These are phyloP conservation scores for Plenodomus tracheiphilus DNA, from an alignment of 2,329 filamentous ascomycete genomes.

Conservation along the genomic window DNA sequence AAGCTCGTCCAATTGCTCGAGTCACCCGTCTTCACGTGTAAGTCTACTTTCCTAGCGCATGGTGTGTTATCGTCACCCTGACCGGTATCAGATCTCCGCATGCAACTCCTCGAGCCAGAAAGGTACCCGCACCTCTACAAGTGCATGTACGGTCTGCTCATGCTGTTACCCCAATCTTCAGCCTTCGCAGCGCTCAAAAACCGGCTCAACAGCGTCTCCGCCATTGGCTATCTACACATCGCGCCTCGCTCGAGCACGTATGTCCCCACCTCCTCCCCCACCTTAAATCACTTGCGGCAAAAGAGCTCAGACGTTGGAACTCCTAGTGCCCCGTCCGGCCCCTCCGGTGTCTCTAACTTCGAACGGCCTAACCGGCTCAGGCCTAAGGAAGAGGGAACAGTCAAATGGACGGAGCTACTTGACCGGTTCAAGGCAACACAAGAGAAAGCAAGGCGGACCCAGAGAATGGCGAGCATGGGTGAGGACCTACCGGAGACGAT, in stretches of 20 bases:
- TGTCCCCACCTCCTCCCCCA: slow-evolving; percentile 50
- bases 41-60: slow-evolving; percentile 43
- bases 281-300: slow-evolving; percentile 46
- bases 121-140: slow-evolving; percentile 95
- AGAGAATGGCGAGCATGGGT: slow-evolving; percentile 55
- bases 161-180: slow-evolving; percentile 97
- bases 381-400: slow-evolving; percentile 78
- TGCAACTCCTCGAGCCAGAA: slow-evolving; percentile 94
- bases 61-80: slow-evolving; percentile 10
- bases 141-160: slow-evolving; percentile 93
- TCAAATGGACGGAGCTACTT: slow-evolving; percentile 88
- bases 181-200: slow-evolving; percentile 97
- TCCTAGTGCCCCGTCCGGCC: slow-evolving; percentile 37
- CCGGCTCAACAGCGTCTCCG: slow-evolving; percentile 92
- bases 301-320: slow-evolving; percentile 47
- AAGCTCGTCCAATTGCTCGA: slow-evolving; percentile 96
- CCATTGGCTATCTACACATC: slow-evolving; percentile 91
- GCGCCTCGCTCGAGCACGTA: slow-evolving; percentile 76
- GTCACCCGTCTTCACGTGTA: slow-evolving; percentile 96
- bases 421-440: slow-evolving; percentile 94
- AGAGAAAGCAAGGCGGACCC: slow-evolving; percentile 75
- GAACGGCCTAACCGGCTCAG: slow-evolving; percentile 69
- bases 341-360: slow-evolving; percentile 47
- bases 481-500: slow-evolving; percentile 35
- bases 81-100: slow-evolving; percentile 71